Evolutionary conservation across 2,329 filamentous ascomycete genomes (phyloP), one percentile per base, ranked within the genome.

Genomic region (Cladosporium halotolerans): DNA sequence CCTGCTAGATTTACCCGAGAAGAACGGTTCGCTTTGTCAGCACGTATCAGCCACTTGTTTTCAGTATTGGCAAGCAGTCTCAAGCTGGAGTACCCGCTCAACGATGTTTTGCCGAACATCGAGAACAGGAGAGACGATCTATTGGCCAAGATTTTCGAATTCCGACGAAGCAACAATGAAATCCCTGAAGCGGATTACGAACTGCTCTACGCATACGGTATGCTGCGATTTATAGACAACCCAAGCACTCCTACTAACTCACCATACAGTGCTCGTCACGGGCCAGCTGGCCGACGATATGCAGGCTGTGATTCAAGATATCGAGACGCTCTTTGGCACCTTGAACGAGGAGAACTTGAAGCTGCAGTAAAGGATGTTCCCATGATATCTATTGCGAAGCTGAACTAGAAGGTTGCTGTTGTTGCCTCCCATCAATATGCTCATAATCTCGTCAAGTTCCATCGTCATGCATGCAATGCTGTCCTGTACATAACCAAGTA

Each of bases 31-130:
- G 83, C 91, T 57, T 78, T 99, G 32, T 95, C 89, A 62, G 83
- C 88, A 51, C 84, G 93, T 48, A 95, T 97, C 63, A 95, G 89
- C 66, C 93, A 97, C 77, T 79, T 99, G 56, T 78, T 85, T 60
- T 81, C 79, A 14, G 93, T 97, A 5, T 81, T 99, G 58, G 93
- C 93, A 1, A 93, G 88, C 40, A 95, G 88, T 11, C 83, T 97
- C 73, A 96, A 95, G 77, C 79, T 97, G 8, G 91, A 96, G 71
- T 97, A 96, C 63, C 91, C 93, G 0, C 77, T 99, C 55, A 92
- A 87, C 34, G 90, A 96, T 65, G 88, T 88, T 10, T 77, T 97
- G 40, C 93, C 93, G 0, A 90, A 85, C 57, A 87, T 95, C 32
- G 83, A 87, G 46, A 82, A 87, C 66, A 83, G 85, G 39, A 81